Evolutionary conservation across 139 green algal species (phyloP).

Genomic region (Tetradesmus obliquus): DNA sequence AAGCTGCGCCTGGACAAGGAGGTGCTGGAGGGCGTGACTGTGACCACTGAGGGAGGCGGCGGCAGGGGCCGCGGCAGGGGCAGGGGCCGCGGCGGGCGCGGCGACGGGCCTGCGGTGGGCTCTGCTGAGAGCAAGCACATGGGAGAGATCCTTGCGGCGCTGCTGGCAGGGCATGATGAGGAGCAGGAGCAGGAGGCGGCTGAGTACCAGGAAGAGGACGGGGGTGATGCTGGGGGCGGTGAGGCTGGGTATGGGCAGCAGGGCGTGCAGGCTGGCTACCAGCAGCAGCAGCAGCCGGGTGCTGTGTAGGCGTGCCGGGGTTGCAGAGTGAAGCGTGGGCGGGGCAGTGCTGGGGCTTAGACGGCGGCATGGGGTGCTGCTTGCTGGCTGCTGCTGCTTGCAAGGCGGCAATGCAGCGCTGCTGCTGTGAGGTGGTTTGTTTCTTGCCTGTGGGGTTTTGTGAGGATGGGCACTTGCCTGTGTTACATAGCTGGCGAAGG

Average conservation of each 20-base stretch:
- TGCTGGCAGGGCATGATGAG: slow-evolving; percentile 50
- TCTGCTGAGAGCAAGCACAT: slow-evolving; percentile 60
- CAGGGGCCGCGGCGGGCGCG: slow-evolving; percentile 36
- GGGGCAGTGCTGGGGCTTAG: neutral
- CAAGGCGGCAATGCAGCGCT: neutral
- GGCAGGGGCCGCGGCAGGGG: slow-evolving; percentile 15
- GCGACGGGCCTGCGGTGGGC: slow-evolving; percentile 18
- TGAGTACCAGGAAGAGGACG: neutral
- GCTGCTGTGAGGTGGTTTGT: neutral
- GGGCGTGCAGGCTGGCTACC: neutral
- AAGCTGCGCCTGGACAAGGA: slow-evolving; percentile 87
- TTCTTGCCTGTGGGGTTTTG: neutral
- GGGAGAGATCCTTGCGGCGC: slow-evolving; percentile 67
- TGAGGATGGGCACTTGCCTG: neutral
- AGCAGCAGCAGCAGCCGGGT: slow-evolving; percentile 8
- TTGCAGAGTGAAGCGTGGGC: neutral
- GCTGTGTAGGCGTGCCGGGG: neutral
- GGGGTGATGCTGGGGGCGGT: neutral
- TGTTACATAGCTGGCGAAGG: neutral
- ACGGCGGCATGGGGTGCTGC: neutral
- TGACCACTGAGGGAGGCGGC: slow-evolving; percentile 27
- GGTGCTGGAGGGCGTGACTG: slow-evolving; percentile 47
- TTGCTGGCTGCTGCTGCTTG: neutral
- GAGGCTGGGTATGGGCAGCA: neutral
- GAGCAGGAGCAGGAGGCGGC: slow-evolving; percentile 11